Evolutionary conservation across 345 rosid species (phyloP).

Genomic region (Populus simonii): DNA sequence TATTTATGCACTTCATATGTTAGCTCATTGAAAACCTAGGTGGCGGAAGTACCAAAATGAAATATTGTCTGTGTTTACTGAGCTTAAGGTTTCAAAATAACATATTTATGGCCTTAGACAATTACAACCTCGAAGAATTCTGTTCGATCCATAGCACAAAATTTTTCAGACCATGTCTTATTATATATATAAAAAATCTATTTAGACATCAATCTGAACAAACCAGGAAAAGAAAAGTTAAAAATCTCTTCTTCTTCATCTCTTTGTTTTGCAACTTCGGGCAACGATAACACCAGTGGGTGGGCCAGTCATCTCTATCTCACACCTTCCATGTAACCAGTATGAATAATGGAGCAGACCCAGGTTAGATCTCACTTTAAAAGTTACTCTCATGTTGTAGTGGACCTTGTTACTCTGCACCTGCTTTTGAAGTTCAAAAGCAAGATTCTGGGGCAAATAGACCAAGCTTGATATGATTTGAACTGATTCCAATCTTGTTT

Average conservation of each 20-base stretch:
- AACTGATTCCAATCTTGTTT: slow-evolving; percentile 48
- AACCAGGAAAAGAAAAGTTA: background rate
- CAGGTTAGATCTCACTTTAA: slow-evolving; percentile 62
- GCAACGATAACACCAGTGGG: slow-evolving; percentile 65
- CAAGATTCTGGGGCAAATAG: slow-evolving; percentile 59
- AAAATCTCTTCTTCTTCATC: slow-evolving; percentile 32
- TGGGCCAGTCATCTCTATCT: slow-evolving; percentile 61
- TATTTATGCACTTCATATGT: background rate
- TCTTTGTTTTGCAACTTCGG: slow-evolving; percentile 57
- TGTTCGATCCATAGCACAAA: background rate
- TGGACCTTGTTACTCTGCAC: slow-evolving; percentile 52
- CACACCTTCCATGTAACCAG: slow-evolving; percentile 76
- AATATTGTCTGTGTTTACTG: background rate
- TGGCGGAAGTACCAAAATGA: background rate
- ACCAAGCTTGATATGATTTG: slow-evolving; percentile 75
- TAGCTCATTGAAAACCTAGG: background rate
- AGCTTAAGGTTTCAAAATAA: slow-evolving; percentile 1
- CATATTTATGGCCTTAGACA: background rate
- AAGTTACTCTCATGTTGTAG: slow-evolving; percentile 59
- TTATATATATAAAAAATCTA: background rate
- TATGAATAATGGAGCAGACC: slow-evolving; percentile 72
- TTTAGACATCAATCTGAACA: slow-evolving; percentile 18
- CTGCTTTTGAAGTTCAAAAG: slow-evolving; percentile 63
- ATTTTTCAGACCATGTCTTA: background rate
- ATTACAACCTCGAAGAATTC: background rate